Evolutionary conservation across 345 rosid species (phyloP), one percentile per base, ranked within the genome.

Genomic region (Pugionium cornutum): DNA sequence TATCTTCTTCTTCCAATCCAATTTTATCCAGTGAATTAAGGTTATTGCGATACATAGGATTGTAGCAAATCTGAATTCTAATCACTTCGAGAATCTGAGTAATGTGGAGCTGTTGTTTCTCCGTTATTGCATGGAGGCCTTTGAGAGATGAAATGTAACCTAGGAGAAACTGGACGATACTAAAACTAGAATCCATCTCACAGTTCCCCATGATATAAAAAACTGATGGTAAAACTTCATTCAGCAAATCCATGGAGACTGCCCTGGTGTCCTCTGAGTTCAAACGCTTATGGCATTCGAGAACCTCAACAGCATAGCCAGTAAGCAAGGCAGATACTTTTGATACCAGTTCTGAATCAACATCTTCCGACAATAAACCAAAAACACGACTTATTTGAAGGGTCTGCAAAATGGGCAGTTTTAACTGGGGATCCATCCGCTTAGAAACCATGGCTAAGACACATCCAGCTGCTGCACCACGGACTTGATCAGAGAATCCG

Each of bases 1-100:
- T 82, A 73, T 78, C 94, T 79, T 94, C 97, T 79, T 94, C 96
- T 75, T 89, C 99, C 70, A 72, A 74, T 60, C 99, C 99, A 69
- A 85, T 72, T 80, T 84, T 94, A 79, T 89, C 97, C 82, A 85
- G 58, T 29, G 70, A 47, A 74, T 94, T 77, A 39, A 94, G 90
- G 78, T 83, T 88, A 62, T 74, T 72, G 61, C 97, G 83, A 53
- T 84, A 88, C 41, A 48, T 66, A 57, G 96, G 90, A 75, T 88
- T 88, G 64, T 89, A 89, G 45, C 83, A 57, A 75, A 92, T 86
- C 79, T 88, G 96, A 26, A 78, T 48, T 33, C 79, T 84, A 36
- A 94, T 88, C 51, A 88, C 90, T 85, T 89, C 97, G 64, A 94
- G 75, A 66, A 89, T 86, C 83, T 81, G 88, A 65, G 82, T 68